Percentiles rank a stretch among this genome's conserved stretches.
Conservation (phyloP, 805 yeast genomes). For the Blastobotrys parvus region DNA sequence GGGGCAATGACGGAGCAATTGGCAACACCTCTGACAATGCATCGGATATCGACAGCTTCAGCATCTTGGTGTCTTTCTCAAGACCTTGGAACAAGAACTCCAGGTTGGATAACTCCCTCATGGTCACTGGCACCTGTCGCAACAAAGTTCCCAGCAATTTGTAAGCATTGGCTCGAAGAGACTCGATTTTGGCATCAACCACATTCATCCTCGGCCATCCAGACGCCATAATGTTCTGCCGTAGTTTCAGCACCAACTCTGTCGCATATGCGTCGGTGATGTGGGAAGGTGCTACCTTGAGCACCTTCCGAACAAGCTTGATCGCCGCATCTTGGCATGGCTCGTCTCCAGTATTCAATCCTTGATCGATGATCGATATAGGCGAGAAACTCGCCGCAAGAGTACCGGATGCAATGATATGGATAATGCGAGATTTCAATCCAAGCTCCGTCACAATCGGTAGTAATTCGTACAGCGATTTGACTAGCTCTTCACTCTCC, state of each 20-base stretch:
- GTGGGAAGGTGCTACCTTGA: constrained; percentile 26
- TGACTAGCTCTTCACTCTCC: constrained; percentile 40
- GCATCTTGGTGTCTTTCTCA: constrained; percentile 51
- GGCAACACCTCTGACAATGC: constrained; percentile 52
- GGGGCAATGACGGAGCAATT: constrained; percentile 32
- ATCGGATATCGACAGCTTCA: constrained; percentile 63
- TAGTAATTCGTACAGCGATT: constrained; percentile 34
- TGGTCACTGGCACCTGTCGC: constrained; percentile 36
- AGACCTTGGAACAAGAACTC: constrained; percentile 53
- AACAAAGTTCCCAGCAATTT: constrained; percentile 70
- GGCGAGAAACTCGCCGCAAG: neutral
- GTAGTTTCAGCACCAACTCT: constrained; percentile 10
- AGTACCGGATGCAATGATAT: no score
- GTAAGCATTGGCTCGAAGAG: constrained; percentile 40
- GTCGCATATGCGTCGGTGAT: constrained; percentile 12
- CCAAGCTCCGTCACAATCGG: neutral
- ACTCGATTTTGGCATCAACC: constrained; percentile 6
- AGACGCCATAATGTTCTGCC: constrained; percentile 19
- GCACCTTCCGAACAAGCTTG: constrained; percentile 56
- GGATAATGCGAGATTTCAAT: no score
- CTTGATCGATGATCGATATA: neutral
- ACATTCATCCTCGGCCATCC: constrained; percentile 27
- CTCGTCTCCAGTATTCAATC: neutral
- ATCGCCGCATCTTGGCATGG: constrained; percentile 27
- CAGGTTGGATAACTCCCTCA: constrained; percentile 33